Percentiles rank a stretch among this genome's conserved stretches.
Evolutionary conservation across 768 basidiomycete species (phyloP).

Genomic region (Tricholoma sp.): DNA sequence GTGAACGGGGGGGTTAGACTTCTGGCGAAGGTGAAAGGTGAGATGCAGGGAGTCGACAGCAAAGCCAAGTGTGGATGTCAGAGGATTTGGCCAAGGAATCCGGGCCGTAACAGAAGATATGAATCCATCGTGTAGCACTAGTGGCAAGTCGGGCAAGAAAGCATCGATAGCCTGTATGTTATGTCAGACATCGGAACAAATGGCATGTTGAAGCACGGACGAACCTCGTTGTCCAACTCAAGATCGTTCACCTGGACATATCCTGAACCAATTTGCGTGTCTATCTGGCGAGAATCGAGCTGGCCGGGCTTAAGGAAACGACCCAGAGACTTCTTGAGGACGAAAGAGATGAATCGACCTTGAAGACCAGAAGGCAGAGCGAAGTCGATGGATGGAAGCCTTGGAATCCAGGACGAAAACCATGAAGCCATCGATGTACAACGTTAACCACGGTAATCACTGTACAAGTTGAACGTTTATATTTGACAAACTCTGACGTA

Average conservation of each 20-base stretch:
- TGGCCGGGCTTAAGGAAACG: slow-evolving; percentile 87
- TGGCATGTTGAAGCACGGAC: slow-evolving; percentile 20
- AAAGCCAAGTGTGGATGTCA: slow-evolving; percentile 67
- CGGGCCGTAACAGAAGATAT: slow-evolving; percentile 72
- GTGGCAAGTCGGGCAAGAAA: slow-evolving; percentile 58
- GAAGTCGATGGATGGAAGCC: slow-evolving; percentile 63
- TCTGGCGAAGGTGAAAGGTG: slow-evolving; percentile 46
- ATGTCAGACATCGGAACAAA: slow-evolving; percentile 11
- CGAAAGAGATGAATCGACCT: slow-evolving; percentile 84
- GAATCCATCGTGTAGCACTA: slow-evolving; percentile 65
- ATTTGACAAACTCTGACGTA: not conserved
- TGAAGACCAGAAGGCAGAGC: slow-evolving; percentile 70
- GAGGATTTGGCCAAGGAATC: slow-evolving; percentile 83
- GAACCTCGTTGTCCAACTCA: slow-evolving; percentile 69
- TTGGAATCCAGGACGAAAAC: slow-evolving; percentile 57
- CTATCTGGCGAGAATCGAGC: slow-evolving; percentile 80
- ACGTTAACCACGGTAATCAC: no score
- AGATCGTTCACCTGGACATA: slow-evolving; percentile 83
- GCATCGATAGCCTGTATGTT: slow-evolving; percentile 69
- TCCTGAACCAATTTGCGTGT: slow-evolving; percentile 90
- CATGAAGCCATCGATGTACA: slow-evolving; percentile 39
- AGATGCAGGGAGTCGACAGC: slow-evolving; percentile 66
- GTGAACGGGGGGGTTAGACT: slow-evolving; percentile 12
- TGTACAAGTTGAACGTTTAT: no score
- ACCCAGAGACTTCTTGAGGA: slow-evolving; percentile 78